These are phyloP conservation scores for Bathelium albidoporum DNA, from an alignment of 495 filamentous ascomycete genomes.

Conservation along the genomic window DNA sequence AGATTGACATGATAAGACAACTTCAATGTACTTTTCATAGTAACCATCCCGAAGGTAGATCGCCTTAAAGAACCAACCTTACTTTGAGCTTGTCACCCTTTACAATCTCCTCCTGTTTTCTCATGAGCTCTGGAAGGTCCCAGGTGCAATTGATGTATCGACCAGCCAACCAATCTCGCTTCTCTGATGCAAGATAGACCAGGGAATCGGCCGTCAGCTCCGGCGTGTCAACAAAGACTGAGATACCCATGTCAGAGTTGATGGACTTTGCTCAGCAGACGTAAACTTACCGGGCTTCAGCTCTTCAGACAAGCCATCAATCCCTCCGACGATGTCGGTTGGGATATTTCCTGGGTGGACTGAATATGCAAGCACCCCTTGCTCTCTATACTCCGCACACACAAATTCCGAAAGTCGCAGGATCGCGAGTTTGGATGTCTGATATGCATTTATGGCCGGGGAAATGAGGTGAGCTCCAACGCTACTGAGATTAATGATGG, in stretches of 20 bases:
- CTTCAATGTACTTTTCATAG: too few relatives aligned
- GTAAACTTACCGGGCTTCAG: slow-evolving; percentile 19
- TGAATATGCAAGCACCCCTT: slow-evolving; percentile 38
- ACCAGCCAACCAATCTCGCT: slow-evolving; percentile 33
- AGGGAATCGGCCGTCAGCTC: slow-evolving; percentile 40
- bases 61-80: slow-evolving; percentile 8
- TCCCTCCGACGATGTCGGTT: slow-evolving; percentile 34
- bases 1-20: too few relatives aligned
- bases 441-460: slow-evolving; percentile 32
- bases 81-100: slow-evolving; percentile 15
- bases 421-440: slow-evolving; percentile 39
- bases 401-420: slow-evolving; percentile 41
- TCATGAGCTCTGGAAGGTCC: slow-evolving; percentile 11
- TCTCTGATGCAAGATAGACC: slow-evolving; percentile 39
- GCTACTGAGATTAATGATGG: slow-evolving; percentile 38
- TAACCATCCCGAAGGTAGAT: too few relatives aligned
- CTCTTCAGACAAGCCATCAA: slow-evolving; percentile 6
- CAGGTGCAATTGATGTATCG: slow-evolving; percentile 10
- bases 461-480: slow-evolving; percentile 33
- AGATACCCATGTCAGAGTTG: not conserved
- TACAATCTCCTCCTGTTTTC: slow-evolving; percentile 10
- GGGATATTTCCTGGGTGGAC: slow-evolving; percentile 44
- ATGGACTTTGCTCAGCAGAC: not conserved
- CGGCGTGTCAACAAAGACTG: slow-evolving; percentile 28
- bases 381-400: slow-evolving; percentile 33